These are phyloP conservation scores for Exophiala viscosa DNA, from an alignment of 2,329 filamentous ascomycete species.

Conservation along the genomic window DNA sequence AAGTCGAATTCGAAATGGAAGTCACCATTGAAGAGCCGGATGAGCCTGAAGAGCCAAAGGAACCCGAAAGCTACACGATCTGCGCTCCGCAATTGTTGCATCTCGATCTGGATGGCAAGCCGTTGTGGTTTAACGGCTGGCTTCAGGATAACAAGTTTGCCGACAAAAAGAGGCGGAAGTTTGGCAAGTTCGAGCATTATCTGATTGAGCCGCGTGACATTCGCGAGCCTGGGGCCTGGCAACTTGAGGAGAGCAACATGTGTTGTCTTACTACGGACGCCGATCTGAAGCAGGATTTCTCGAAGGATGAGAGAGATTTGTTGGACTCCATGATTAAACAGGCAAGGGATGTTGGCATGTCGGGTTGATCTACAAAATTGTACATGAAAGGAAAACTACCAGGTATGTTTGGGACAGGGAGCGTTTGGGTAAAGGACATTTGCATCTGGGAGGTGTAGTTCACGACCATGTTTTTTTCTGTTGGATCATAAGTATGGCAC, in stretches of 20 bases:
- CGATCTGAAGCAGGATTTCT: conserved; percentile 24
- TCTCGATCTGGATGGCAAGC: conserved; percentile 39
- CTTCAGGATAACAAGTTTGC: conserved; percentile 42
- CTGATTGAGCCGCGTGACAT: conserved; percentile 27
- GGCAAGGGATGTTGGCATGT: conserved; percentile 24
- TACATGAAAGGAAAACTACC: not conserved
- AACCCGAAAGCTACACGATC: conserved; percentile 34
- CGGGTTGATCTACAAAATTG: conserved; percentile 9
- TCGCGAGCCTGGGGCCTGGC: conserved; percentile 27
- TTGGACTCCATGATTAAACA: conserved; percentile 26
- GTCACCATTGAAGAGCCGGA: conserved; percentile 6
- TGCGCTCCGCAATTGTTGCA: conserved; percentile 47
- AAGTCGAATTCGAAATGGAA: conserved; percentile 1
- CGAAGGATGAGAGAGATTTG: conserved; percentile 18
- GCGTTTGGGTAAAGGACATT: not conserved
- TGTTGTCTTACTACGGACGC: conserved; percentile 28
- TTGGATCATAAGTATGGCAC: not conserved
- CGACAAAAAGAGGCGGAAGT: conserved; percentile 34
- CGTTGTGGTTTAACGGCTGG: conserved; percentile 50
- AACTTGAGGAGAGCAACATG: conserved; percentile 28
- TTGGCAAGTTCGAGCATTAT: conserved; percentile 35
- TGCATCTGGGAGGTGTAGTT: not conserved
- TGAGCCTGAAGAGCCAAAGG: conserved; percentile 2
- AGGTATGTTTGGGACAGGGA: not conserved
- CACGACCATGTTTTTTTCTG: not conserved